These are phyloP conservation scores for Ensete ventricosum DNA, from an alignment of 176 grass and related monocot species.

Conservation along the genomic window DNA sequence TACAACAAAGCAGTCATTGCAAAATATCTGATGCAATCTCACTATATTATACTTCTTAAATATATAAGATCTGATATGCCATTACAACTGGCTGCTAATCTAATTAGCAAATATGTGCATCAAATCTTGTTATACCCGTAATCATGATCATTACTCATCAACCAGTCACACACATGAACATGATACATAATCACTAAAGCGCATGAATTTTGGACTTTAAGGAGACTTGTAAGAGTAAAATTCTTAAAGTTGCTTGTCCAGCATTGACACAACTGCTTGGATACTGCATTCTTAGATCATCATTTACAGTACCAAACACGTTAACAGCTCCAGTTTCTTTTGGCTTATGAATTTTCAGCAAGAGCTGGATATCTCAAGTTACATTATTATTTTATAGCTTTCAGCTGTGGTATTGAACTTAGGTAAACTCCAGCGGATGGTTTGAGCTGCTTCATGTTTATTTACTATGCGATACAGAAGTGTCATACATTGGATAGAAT, in stretches of 20 bases:
- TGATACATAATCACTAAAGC: background rate
- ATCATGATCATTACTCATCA: background rate
- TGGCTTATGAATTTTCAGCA: background rate
- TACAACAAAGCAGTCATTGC: background rate
- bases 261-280: background rate
- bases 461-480: background rate
- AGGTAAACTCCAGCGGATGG: too few relatives aligned
- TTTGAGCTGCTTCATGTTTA: background rate
- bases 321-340: background rate
- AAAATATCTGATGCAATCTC: background rate
- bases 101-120: background rate
- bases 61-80: background rate
- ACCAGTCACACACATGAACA: background rate
- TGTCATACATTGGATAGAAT: too few relatives aligned
- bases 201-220: background rate
- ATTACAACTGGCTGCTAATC: background rate
- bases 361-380: background rate
- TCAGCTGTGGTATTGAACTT: background rate
- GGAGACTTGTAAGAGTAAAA: background rate
- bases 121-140: background rate
- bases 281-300: background rate
- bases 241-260: background rate
- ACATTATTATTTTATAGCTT: background rate
- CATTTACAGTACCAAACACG: background rate
- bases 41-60: background rate